These are phyloP conservation scores for Leishmania tropica DNA, from an alignment of 208 protist genomes.

Conservation along the genomic window DNA sequence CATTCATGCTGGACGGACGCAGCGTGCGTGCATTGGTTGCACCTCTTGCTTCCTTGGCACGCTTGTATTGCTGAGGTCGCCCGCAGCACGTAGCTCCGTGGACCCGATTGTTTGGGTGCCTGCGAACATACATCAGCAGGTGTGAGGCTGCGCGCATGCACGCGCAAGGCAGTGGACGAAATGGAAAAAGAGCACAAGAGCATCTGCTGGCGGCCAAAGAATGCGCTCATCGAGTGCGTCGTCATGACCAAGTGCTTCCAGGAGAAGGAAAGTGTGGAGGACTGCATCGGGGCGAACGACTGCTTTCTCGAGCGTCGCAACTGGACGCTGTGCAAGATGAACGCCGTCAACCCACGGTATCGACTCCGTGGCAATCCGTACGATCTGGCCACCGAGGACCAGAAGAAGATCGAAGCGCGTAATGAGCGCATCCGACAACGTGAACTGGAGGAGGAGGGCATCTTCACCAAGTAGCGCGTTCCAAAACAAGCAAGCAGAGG, in stretches of 20 bases:
- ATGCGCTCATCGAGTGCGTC: slow-evolving; percentile 86
- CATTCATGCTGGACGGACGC: neutral
- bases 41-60: neutral
- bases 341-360: slow-evolving; percentile 87
- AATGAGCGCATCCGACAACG: slow-evolving; percentile 81
- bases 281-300: slow-evolving; percentile 77
- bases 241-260: slow-evolving; percentile 88
- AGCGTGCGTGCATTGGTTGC: neutral
- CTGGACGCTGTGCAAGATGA: slow-evolving; percentile 91
- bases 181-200: slow-evolving; percentile 87
- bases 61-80: neutral
- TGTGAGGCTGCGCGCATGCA: neutral
- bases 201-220: slow-evolving; percentile 89
- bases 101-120: neutral
- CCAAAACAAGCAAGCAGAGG: neutral
- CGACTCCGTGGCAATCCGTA: slow-evolving; percentile 88
- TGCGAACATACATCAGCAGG: neutral
- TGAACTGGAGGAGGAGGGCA: slow-evolving; percentile 83
- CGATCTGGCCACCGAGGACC: slow-evolving; percentile 85
- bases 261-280: slow-evolving; percentile 77
- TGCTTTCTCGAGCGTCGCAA: slow-evolving; percentile 87
- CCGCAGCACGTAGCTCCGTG: neutral
- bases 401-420: slow-evolving; percentile 87
- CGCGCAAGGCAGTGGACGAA: neutral
- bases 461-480: slow-evolving; percentile 47